A percentile compares a stretch with the other conserved stretches of the same genome.
Conservation (phyloP, 2,329 filamentous ascomycete genomes). For the Trichophyton mentagrophytes region DNA sequence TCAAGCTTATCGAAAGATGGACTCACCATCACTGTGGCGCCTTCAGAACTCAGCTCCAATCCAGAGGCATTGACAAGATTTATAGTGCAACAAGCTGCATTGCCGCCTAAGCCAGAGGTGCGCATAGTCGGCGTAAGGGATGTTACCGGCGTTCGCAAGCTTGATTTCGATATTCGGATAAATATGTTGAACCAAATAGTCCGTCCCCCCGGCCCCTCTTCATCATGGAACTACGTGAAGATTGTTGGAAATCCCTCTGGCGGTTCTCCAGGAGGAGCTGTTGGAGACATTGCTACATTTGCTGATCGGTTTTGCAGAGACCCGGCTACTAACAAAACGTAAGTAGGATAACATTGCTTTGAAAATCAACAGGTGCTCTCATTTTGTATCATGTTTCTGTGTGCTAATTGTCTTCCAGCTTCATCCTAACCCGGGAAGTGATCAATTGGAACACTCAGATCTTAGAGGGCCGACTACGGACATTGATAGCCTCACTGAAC, state of each 20-base stretch:
- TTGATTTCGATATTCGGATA: slow-evolving; percentile 7
- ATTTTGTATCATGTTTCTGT: background rate
- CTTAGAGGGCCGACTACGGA: slow-evolving; percentile 5
- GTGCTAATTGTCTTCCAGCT: background rate
- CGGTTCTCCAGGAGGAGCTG: background rate
- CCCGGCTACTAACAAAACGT: slow-evolving; percentile 5
- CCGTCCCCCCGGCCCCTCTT: background rate
- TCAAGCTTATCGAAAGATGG: slow-evolving; percentile 17
- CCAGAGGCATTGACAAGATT: slow-evolving; percentile 17
- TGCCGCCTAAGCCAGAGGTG: slow-evolving; percentile 20
- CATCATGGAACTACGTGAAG: slow-evolving; percentile 6
- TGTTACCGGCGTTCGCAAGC: background rate
- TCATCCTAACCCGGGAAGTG: slow-evolving; percentile 4
- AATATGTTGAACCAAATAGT: slow-evolving; percentile 3
- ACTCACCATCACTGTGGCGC: slow-evolving; percentile 17
- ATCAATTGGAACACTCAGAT: slow-evolving; percentile 6
- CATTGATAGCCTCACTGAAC: background rate
- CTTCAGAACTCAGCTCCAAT: slow-evolving; percentile 14
- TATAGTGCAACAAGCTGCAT: slow-evolving; percentile 18
- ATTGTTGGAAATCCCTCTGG: background rate
- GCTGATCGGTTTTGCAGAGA: slow-evolving; percentile 4
- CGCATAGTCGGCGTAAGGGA: slow-evolving; percentile 14
- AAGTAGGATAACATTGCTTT: background rate
- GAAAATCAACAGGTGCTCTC: too few species aligned
- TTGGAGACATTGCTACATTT: background rate